Conservation (phyloP, 2,329 filamentous ascomycete species). For the Epichloe festucae region DNA sequence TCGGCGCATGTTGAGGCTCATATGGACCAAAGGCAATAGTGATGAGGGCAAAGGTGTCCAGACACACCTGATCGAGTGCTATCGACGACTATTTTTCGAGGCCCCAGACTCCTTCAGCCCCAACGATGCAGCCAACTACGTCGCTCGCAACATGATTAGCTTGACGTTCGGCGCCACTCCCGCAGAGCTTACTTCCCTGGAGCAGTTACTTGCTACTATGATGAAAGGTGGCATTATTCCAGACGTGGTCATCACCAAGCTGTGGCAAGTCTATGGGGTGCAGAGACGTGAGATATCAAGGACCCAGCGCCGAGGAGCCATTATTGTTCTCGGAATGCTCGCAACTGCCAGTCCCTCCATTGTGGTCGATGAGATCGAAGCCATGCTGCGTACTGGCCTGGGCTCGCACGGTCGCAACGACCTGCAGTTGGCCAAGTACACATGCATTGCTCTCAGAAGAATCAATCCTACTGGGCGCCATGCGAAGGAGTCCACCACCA, state of each 20-base stretch:
- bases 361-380: constrained; percentile 87
- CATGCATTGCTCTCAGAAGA: constrained; percentile 80
- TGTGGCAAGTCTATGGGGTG: constrained; percentile 96
- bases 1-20: constrained; percentile 85
- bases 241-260: constrained; percentile 74
- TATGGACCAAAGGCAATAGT: constrained; percentile 99
- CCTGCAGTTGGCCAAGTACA: constrained; percentile 83
- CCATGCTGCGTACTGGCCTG: constrained; percentile 81
- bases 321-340: constrained; percentile 95
- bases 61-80: constrained; percentile 91
- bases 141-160: constrained; percentile 98
- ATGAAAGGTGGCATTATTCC: constrained; percentile 85
- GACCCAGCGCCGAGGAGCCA: constrained; percentile 79
- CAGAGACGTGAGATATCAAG: constrained; percentile 88
- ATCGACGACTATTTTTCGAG: constrained; percentile 90
- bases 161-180: constrained; percentile 91
- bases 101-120: constrained; percentile 76
- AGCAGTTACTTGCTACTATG: constrained; percentile 93
- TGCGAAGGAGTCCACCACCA: constrained; percentile 55
- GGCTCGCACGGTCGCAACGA: constrained; percentile 70
- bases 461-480: constrained; percentile 80
- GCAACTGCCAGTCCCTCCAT: constrained; percentile 87
- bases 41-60: constrained; percentile 98
- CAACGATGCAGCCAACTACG: constrained; percentile 89
- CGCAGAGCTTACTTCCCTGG: constrained; percentile 86